These are phyloP conservation scores for Paecilomyces sp. DNA, from an alignment of 2,329 filamentous ascomycete genomes.

Conservation along the genomic window DNA sequence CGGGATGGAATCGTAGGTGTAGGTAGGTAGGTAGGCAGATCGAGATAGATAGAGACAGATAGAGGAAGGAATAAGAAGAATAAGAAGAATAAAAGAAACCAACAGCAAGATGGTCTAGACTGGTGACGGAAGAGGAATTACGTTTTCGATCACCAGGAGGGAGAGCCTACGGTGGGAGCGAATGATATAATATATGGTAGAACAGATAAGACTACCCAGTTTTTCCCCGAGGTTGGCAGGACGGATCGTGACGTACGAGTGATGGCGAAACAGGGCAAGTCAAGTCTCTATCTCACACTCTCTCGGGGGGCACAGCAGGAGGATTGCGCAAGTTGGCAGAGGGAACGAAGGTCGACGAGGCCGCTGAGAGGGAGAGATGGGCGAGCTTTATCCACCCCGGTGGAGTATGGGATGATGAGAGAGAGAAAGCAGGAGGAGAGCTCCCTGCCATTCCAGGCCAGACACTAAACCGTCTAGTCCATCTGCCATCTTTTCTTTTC, in stretches of 20 bases:
- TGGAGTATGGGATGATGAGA: constrained; percentile 6
- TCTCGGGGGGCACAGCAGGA: background rate
- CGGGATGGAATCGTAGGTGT: no score
- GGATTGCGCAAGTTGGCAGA: constrained; percentile 9
- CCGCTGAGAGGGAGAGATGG: constrained; percentile 5
- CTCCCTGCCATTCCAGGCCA: no score
- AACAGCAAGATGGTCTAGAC: no score
- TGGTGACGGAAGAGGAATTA: background rate
- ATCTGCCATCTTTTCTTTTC: no score
- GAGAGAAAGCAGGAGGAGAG: no score
- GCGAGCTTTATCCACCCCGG: constrained; percentile 18
- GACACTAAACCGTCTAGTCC: no score
- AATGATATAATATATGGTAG: background rate
- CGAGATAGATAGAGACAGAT: no score
- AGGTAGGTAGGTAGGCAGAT: no score
- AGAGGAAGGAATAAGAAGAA: no score
- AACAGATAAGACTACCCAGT: background rate
- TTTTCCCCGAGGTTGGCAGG: background rate
- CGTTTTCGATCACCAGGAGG: background rate
- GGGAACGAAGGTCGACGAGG: constrained; percentile 10
- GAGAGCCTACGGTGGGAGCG: background rate
- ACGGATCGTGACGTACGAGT: constrained; percentile 16
- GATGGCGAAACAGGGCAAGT: constrained; percentile 3
- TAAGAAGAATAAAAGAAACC: no score
- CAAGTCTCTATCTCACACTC: no score